Evolutionary conservation across 176 grass and related monocot species (phyloP), one percentile per base, ranked within the genome.

Genomic region (Triticum turgidum): DNA sequence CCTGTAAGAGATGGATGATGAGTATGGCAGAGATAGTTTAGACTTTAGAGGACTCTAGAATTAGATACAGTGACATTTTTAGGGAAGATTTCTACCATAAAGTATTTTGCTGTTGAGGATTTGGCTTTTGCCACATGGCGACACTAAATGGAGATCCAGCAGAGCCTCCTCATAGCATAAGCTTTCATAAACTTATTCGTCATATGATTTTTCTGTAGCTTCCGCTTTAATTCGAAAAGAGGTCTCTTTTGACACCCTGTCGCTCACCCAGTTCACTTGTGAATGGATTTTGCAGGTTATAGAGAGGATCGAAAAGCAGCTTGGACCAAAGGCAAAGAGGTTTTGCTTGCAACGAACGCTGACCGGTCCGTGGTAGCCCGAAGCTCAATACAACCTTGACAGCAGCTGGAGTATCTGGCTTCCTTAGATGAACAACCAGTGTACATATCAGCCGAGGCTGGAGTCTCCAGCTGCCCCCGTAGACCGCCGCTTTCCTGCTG

Each of bases 341-440:
- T 44, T 92, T 44, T 91, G 91, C 90, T 87, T 95, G 51, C 72
- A 76, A 29, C 82, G 93, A 61, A 92, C 93, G 9, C 79, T 90
- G 51, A 95, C 90, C 1, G 88, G 93, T 22, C 93, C 93, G 7
- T 95, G 88, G 93, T 95, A 95, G 83, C 38, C 58, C 82, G 52
- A 85, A 85, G 82, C 34, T 77, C 25, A 7, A 21, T 15, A 56
- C 61, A 78, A 25, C 78, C 34, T 71, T 85, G 64, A 81, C 39
- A 44, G 14, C 70, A 52, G 54, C 51, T 41, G 51, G 61, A 62
- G 52, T 42, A 29, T 7, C 7, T 30, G 39, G 70, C 63, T 81
- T 90, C 78, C 52, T 65, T 85, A 69, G 69, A 77, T 21, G 86
- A 70, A 78, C 72, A 38, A 27, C 76, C 5, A 63, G 38, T 91